Evolutionary conservation across 495 filamentous ascomycete species (phyloP), one percentile per base, ranked within the genome.

Genomic region (Paragyromitra xinjiangensis): DNA sequence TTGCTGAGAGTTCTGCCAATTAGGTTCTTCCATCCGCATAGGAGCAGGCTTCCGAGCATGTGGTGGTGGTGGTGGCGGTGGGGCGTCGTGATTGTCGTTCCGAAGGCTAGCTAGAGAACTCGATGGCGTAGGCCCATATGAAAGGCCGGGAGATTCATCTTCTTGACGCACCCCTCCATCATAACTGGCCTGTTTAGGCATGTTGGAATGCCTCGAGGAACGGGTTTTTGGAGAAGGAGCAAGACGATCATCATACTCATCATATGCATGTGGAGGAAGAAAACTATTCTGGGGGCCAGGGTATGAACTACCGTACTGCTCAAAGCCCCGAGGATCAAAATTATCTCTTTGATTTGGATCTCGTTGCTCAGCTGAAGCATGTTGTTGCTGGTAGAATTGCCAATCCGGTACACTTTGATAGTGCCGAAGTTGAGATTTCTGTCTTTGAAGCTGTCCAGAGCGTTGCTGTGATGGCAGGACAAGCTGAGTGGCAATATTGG

Each of bases 371-470:
- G 44, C 8, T 26, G 73, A 34, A 50, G 59, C 42, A 56, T 78
- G 71, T 37, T 78, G 73, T 56, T 79, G 77, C 40, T 79, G 77
- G 19, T 79, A 71, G 44, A 62, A 78, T 26, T 79, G 48, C 77
- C 77, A 81, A 69, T 81, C 79, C 26, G 80, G 80, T n/a, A 81
- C 80, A 67, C 80, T 82, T 69, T 81, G 79, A 19, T 75, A 79
- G 42, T 82, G 80, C 1, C 80, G 77, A 24, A 82, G 67, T 51
- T 70, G 79, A 24, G 77, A 79, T 44, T 79, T 79, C 39, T 78
- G 77, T 71, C 77, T 79, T 26, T 48, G 66, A 34, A 45, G 39
- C 16, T 61, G 45, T 11, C 59, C 44, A 59, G 42, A 22, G 42
- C 75, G 69, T 22, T 64, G 75, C 34, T 69, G 79, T 6, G 77